Conservation (phyloP, 805 yeast species). For the Sugiyamaella americana region DNA sequence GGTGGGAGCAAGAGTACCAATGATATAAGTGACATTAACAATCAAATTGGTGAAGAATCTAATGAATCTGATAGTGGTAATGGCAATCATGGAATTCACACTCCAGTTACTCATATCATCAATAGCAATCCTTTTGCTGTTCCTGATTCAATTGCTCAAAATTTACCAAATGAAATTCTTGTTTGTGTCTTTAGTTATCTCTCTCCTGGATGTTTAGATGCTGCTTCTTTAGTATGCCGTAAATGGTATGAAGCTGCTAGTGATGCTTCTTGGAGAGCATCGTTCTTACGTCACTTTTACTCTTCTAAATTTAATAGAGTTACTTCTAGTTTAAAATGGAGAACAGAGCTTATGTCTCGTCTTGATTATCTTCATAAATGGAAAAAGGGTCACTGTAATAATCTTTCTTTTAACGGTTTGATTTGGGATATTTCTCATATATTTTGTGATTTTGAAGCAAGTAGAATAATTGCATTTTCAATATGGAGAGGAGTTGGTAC, state of each 20-base stretch:
- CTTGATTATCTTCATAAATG: constrained; percentile 24
- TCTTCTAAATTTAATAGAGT: constrained; percentile 23
- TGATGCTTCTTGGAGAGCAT: constrained; percentile 28
- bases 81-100: too few species aligned
- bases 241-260: constrained; percentile 26
- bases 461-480: constrained; percentile 24
- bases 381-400: constrained; percentile 24
- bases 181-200: constrained; percentile 22
- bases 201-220: constrained; percentile 24
- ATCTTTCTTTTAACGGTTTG: constrained; percentile 23
- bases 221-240: constrained; percentile 24
- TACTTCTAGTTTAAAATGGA: constrained; percentile 25
- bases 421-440: constrained; percentile 21
- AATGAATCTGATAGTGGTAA: too few species aligned
- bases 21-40: too few species aligned
- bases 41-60: too few species aligned
- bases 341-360: constrained; percentile 26
- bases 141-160: constrained; percentile 1
- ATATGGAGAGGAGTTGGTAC: constrained; percentile 22
- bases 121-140: neutral
- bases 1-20: too few species aligned
- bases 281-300: constrained; percentile 23
- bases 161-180: constrained; percentile 24
- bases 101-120: too few species aligned
- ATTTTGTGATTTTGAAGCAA: constrained; percentile 22